phyloP scores from a whole-genome alignment of 2,329 filamentous ascomycete species.

The Fusarium redolens region DNA sequence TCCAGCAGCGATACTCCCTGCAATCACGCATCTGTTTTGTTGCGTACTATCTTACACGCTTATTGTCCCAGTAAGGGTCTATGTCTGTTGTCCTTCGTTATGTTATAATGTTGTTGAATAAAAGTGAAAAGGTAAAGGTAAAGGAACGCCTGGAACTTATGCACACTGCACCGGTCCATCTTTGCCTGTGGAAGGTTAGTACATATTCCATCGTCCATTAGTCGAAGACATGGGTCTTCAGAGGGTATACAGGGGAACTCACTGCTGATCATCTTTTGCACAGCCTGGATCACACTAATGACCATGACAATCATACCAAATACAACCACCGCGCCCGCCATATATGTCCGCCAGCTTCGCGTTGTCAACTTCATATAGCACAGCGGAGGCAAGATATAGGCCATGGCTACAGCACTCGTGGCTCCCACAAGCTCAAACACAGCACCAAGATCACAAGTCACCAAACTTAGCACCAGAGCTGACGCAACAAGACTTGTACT shows the following conservation, averaged over 20 bases:
- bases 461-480: conserved; percentile 80
- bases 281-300: conserved; percentile 80
- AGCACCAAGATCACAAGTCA: conserved; percentile 92
- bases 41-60: conserved; percentile 25
- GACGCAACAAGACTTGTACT: conserved; percentile 84
- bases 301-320: conserved; percentile 86
- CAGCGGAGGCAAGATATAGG: conserved; percentile 93
- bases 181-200: conserved; percentile 41
- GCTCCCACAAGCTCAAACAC: conserved; percentile 97
- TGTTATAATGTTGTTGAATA: conserved; percentile 18
- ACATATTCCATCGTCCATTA: background rate
- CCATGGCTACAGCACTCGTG: conserved; percentile 91
- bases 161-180: conserved; percentile 43
- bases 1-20: background rate
- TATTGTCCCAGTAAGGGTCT: conserved; percentile 21
- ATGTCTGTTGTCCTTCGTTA: conserved; percentile 29
- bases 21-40: conserved; percentile 3
- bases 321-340: conserved; percentile 76
- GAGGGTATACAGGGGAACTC: conserved; percentile 1
- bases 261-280: conserved; percentile 73
- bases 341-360: conserved; percentile 77
- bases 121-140: background rate
- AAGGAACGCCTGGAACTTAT: conserved; percentile 19
- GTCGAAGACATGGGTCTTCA: background rate
- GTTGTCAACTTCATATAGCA: conserved; percentile 95